Conservation (phyloP, 345 rosid species). For the Arabis hirsuta region DNA sequence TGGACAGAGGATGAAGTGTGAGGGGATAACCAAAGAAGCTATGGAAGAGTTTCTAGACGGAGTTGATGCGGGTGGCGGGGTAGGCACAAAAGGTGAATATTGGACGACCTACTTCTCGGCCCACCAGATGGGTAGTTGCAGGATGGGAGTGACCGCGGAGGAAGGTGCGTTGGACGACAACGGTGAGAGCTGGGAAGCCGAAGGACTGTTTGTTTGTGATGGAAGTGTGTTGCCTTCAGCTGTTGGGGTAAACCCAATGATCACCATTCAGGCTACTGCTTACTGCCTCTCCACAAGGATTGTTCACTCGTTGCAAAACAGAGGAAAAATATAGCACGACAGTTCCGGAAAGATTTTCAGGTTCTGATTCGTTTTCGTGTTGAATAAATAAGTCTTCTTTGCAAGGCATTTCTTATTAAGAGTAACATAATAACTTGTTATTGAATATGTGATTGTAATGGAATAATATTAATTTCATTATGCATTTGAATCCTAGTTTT, state of each 20-base stretch:
- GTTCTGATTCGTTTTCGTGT: not conserved
- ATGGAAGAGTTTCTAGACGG: slow-evolving; percentile 57
- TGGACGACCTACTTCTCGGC: slow-evolving; percentile 57
- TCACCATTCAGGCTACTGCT: slow-evolving; percentile 65
- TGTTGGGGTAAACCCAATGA: slow-evolving; percentile 73
- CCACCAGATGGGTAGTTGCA: slow-evolving; percentile 79
- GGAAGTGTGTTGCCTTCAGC: slow-evolving; percentile 69
- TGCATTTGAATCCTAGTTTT: no score
- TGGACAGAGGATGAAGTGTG: slow-evolving; percentile 60
- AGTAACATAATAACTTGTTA: no score
- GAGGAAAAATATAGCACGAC: not conserved
- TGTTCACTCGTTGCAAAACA: slow-evolving; percentile 20
- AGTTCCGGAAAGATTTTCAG: not conserved
- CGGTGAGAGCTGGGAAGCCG: slow-evolving; percentile 77
- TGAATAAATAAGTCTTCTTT: not conserved
- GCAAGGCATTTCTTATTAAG: not conserved
- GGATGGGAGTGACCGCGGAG: slow-evolving; percentile 54
- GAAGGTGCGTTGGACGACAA: slow-evolving; percentile 66
- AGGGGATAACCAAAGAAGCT: slow-evolving; percentile 44
- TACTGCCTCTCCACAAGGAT: slow-evolving; percentile 51
- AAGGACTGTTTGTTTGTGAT: slow-evolving; percentile 64
- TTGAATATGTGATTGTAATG: not conserved
- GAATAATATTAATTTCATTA: not conserved
- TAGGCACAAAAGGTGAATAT: slow-evolving; percentile 43
- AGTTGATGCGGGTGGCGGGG: slow-evolving; percentile 49